Evolutionary conservation across 352 stramenopile genomes (phyloP).

Genomic region (Pythium phragmiticola): DNA sequence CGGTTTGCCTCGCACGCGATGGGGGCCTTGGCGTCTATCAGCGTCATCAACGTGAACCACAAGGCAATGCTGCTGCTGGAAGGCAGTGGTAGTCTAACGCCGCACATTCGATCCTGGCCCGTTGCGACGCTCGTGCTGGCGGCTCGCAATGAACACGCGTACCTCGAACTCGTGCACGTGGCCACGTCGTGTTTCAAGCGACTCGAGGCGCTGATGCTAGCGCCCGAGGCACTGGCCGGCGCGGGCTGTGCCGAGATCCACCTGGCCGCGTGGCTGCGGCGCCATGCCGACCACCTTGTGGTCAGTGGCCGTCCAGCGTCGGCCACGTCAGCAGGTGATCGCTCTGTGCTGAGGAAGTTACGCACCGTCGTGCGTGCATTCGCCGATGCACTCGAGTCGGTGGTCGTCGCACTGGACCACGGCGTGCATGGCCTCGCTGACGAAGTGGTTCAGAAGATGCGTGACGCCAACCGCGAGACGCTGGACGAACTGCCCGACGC

Average conservation of each 20-base stretch:
- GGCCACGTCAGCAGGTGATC: background rate
- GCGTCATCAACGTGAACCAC: constrained; percentile 31
- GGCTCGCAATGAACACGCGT: constrained; percentile 37
- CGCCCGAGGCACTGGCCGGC: constrained; percentile 41
- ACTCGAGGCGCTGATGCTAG: constrained; percentile 38
- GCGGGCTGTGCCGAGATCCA: constrained; percentile 54
- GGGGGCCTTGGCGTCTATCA: constrained; percentile 46
- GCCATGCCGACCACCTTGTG: constrained; percentile 30
- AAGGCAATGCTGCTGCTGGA: constrained; percentile 35
- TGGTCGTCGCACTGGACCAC: constrained; percentile 17
- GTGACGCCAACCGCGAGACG: constrained; percentile 29
- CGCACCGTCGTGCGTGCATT: constrained; percentile 12
- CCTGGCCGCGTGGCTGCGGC: constrained; percentile 37
- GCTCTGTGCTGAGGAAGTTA: constrained; percentile 8
- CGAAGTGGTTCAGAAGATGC: constrained; percentile 32
- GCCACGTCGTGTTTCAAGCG: constrained; percentile 41
- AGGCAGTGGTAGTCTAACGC: background rate
- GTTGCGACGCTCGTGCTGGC: constrained; percentile 46
- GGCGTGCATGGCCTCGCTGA: constrained; percentile 13
- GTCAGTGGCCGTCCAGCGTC: background rate
- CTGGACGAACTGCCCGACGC: constrained; percentile 8
- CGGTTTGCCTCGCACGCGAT: constrained; percentile 22
- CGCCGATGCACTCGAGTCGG: constrained; percentile 20
- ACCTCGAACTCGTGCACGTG: constrained; percentile 44
- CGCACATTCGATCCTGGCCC: constrained; percentile 18